Percentiles rank a stretch among this genome's conserved stretches.
phyloP scores from a whole-genome alignment of 1,284 basidiomycete species.

The Thecaphora thlaspeos region DNA sequence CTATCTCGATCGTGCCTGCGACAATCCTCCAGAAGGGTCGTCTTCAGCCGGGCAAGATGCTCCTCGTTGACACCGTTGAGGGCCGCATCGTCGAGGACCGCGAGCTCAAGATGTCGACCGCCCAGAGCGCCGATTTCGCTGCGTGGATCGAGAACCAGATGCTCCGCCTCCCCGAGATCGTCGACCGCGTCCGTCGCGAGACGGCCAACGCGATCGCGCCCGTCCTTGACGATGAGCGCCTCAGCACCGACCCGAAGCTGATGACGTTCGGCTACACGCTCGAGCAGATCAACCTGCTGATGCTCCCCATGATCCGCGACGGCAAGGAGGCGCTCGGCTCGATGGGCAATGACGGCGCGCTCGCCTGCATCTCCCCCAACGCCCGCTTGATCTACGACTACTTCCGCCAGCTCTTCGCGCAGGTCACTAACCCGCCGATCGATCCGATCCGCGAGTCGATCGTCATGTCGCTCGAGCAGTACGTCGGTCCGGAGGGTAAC shows the following conservation, averaged over 20 bases:
- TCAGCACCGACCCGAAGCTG: conserved; percentile 52
- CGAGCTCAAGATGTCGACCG: conserved; percentile 54
- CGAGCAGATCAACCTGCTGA: conserved; percentile 53
- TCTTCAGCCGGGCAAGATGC: conserved; percentile 55
- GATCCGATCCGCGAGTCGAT: conserved; percentile 55
- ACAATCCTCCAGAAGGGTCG: conserved; percentile 52
- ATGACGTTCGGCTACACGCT: conserved; percentile 54
- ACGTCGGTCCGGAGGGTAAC: conserved; percentile 55
- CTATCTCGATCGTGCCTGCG: conserved; percentile 50
- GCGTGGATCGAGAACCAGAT: conserved; percentile 56
- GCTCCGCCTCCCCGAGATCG: conserved; percentile 45
- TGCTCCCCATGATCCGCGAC: conserved; percentile 53
- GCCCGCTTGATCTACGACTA: conserved; percentile 55
- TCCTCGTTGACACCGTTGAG: conserved; percentile 55
- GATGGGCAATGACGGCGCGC: conserved; percentile 55
- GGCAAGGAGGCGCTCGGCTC: conserved; percentile 55
- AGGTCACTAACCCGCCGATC: conserved; percentile 57
- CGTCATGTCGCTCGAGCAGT: conserved; percentile 56
- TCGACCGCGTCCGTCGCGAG: conserved; percentile 37
- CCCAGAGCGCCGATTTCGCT: conserved; percentile 54
- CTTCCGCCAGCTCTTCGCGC: conserved; percentile 56
- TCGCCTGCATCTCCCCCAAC: conserved; percentile 50
- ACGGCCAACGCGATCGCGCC: conserved; percentile 37
- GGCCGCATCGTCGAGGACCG: conserved; percentile 54
- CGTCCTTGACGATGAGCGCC: conserved; percentile 38